These are phyloP conservation scores for Postia placenta DNA, from an alignment of 768 basidiomycete species.

Conservation along the genomic window DNA sequence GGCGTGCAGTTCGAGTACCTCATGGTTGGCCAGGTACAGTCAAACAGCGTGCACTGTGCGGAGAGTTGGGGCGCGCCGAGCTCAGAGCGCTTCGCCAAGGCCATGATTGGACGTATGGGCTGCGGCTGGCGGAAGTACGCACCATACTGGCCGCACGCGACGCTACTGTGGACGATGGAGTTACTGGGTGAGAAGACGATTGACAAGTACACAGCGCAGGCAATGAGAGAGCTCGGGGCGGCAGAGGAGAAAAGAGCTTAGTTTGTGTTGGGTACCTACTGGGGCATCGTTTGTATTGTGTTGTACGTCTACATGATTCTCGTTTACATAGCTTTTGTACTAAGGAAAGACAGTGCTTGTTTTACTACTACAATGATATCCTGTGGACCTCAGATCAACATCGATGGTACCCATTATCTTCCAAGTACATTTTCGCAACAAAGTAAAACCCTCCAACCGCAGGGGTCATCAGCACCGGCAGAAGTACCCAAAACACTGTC, in stretches of 20 bases:
- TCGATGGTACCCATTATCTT: too few species aligned
- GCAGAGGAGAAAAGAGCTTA: slow-evolving; percentile 3
- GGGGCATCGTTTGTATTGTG: too few species aligned
- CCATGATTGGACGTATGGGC: slow-evolving; percentile 15
- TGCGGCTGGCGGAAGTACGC: slow-evolving; percentile 14
- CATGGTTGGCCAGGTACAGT: slow-evolving; percentile 16
- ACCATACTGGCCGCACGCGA: slow-evolving; percentile 18
- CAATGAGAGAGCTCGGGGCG: slow-evolving; percentile 7
- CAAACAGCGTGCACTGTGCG: slow-evolving; percentile 8
- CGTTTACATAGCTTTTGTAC: too few species aligned
- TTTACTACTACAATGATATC: too few species aligned
- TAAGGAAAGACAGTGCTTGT: too few species aligned
- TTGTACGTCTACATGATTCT: too few species aligned
- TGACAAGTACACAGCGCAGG: slow-evolving; percentile 7
- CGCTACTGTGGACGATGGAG: slow-evolving; percentile 7
- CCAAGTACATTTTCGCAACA: too few species aligned
- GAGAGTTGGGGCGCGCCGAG: slow-evolving; percentile 9
- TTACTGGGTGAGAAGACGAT: slow-evolving; percentile 7
- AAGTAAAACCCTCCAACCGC: too few species aligned
- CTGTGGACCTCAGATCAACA: too few species aligned
- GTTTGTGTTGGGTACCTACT: too few species aligned
- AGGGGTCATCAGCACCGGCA: too few species aligned
- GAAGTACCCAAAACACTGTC: too few species aligned
- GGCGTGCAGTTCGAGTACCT: slow-evolving; percentile 20
- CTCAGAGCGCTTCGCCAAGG: slow-evolving; percentile 15